A percentile compares a stretch with the other conserved stretches of the same genome.
phyloP scores from a whole-genome alignment of 108 stramenopile genomes.

The Pseudonitzschia multistriata region DNA sequence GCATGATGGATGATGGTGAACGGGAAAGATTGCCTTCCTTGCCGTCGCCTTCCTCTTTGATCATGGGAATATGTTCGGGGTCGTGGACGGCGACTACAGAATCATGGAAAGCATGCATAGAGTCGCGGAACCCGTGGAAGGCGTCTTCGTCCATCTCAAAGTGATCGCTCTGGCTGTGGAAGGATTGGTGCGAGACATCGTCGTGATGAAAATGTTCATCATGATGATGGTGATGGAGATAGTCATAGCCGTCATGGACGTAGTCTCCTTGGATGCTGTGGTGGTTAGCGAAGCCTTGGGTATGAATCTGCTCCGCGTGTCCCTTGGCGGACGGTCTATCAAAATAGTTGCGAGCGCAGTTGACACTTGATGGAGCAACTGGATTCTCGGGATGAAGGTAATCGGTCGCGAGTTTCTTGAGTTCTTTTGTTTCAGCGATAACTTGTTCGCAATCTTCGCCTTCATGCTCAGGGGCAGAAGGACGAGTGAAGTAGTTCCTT shows the following conservation, averaged over 20 bases:
- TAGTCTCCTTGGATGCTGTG: constrained; percentile 1
- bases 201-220: constrained; percentile 19
- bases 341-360: constrained; percentile 41
- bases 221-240: constrained; percentile 13
- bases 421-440: constrained; percentile 31
- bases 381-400: constrained; percentile 52
- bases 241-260: constrained; percentile 10
- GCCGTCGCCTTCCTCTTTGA: constrained; percentile 28
- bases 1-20: constrained; percentile 63
- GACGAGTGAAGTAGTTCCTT: constrained; percentile 57
- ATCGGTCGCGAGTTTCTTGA: constrained; percentile 51
- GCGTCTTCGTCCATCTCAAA: constrained; percentile 56
- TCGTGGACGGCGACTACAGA: constrained; percentile 8
- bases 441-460: constrained; percentile 33
- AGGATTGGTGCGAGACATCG: constrained; percentile 18
- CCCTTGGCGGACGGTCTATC: constrained; percentile 36
- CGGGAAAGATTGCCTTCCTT: constrained; percentile 53
- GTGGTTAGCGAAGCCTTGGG: constrained; percentile 12
- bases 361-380: constrained; percentile 17
- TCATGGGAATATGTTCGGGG: not conserved
- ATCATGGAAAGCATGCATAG: constrained; percentile 15
- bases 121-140: constrained; percentile 32
- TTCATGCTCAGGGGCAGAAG: constrained; percentile 43
- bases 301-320: constrained; percentile 31
- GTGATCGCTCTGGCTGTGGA: constrained; percentile 38